These are phyloP conservation scores for Rhytidiadelphus loreus DNA, from an alignment of 225 moss, liverwort and hornwort genomes.

Conservation along the genomic window DNA sequence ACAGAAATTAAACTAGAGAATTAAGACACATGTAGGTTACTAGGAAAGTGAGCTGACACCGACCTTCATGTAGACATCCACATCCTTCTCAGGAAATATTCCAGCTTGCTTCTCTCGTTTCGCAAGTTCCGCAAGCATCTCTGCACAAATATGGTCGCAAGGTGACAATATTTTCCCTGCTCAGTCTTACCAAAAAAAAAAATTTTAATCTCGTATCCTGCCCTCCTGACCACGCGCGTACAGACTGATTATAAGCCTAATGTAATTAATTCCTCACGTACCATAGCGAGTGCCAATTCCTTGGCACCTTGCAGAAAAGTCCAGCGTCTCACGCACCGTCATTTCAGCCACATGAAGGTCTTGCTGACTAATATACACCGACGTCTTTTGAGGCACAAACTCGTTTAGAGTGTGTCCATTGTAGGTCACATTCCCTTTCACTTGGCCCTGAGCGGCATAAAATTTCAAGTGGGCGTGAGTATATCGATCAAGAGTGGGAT, in stretches of 20 bases:
- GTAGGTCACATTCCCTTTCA: slow-evolving; percentile 60
- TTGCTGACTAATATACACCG: slow-evolving; percentile 78
- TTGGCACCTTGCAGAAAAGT: slow-evolving; percentile 79
- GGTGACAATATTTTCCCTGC: no score
- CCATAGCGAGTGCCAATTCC: slow-evolving; percentile 82
- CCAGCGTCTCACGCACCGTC: slow-evolving; percentile 86
- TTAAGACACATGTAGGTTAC: background rate
- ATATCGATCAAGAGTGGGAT: background rate
- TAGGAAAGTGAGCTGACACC: background rate
- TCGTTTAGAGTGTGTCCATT: slow-evolving; percentile 64
- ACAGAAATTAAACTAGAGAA: background rate
- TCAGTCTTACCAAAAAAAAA: background rate
- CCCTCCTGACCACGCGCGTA: background rate
- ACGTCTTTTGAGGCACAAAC: slow-evolving; percentile 84
- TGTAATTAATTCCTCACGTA: background rate
- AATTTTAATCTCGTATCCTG: background rate
- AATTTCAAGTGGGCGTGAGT: background rate
- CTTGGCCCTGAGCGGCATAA: slow-evolving; percentile 15
- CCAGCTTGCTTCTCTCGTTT: slow-evolving; percentile 70
- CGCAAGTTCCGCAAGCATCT: slow-evolving; percentile 56
- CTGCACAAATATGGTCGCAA: slow-evolving; percentile 9
- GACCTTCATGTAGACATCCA: slow-evolving; percentile 83
- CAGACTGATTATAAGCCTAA: background rate
- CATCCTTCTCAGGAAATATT: slow-evolving; percentile 71
- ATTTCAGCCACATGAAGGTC: slow-evolving; percentile 77